phyloP scores from a whole-genome alignment of 2,329 filamentous ascomycete species.

The Epicoccum sorghinum region DNA sequence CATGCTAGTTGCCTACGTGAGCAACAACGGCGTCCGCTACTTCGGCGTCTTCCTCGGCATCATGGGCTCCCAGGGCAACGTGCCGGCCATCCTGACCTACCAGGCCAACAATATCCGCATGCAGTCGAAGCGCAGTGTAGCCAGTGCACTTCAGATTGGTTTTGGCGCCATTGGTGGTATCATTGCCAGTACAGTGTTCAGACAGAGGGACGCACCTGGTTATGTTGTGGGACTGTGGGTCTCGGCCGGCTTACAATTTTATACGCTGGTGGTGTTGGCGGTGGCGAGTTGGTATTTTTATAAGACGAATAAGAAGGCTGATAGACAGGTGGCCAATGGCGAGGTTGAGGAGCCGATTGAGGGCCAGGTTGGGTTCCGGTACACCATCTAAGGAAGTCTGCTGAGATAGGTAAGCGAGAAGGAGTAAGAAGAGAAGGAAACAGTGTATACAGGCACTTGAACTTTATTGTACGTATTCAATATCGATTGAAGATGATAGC shows the following conservation, averaged over 20 bases:
- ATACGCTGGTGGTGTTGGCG: conserved; percentile 20
- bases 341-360: conserved; percentile 24
- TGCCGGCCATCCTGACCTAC: conserved; percentile 34
- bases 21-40: conserved; percentile 31
- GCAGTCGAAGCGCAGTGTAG: conserved; percentile 30
- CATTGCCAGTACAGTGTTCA: conserved; percentile 28
- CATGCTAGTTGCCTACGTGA: conserved; percentile 32
- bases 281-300: conserved; percentile 21
- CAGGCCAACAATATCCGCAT: conserved; percentile 35
- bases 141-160: conserved; percentile 30
- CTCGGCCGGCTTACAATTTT: conserved; percentile 26
- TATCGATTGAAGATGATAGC: no score
- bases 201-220: conserved; percentile 27
- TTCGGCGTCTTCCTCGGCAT: conserved; percentile 36
- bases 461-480: no score
- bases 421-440: no score
- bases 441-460: no score
- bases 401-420: no score
- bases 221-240: conserved; percentile 32
- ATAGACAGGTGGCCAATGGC: conserved; percentile 18
- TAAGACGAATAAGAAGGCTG: conserved; percentile 23
- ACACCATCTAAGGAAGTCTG: conserved; percentile 16
- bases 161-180: conserved; percentile 37
- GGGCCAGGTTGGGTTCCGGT: conserved; percentile 29
- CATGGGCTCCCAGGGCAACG: conserved; percentile 24